Conservation (phyloP, 2,329 filamentous ascomycete genomes). For the Pezicula carpinea region DNA sequence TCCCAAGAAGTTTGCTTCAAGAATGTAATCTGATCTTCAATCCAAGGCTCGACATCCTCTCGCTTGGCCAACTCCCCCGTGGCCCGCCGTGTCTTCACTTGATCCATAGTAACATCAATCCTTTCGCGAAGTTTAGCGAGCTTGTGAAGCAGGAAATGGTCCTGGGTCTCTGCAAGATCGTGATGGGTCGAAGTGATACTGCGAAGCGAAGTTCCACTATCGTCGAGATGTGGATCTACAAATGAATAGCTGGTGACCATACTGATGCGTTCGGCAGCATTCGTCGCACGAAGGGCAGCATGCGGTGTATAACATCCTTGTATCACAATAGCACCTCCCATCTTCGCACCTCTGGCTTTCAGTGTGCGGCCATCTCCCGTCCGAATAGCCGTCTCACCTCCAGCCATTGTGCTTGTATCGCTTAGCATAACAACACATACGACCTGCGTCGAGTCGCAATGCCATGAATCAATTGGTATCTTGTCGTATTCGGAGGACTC, state of each 20-base stretch:
- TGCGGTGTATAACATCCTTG: slow-evolving; percentile 37
- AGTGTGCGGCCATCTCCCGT: slow-evolving; percentile 38
- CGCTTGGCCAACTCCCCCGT: neutral
- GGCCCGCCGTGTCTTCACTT: slow-evolving; percentile 3
- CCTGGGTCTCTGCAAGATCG: neutral
- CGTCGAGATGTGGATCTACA: slow-evolving; percentile 2
- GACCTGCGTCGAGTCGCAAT: slow-evolving; percentile 39
- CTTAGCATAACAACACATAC: slow-evolving; percentile 43
- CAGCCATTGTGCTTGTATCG: slow-evolving; percentile 37
- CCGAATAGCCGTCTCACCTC: slow-evolving; percentile 51
- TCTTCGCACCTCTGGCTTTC: slow-evolving; percentile 29
- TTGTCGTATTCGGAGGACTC: slow-evolving; percentile 1
- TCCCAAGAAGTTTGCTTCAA: slow-evolving; percentile 14
- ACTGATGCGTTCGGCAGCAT: slow-evolving; percentile 33
- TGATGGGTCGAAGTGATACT: slow-evolving; percentile 1
- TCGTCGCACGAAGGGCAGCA: slow-evolving; percentile 30
- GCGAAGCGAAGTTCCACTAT: slow-evolving; percentile 1
- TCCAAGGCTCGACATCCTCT: slow-evolving; percentile 9
- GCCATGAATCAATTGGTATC: slow-evolving; percentile 32
- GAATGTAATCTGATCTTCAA: slow-evolving; percentile 9
- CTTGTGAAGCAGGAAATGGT: slow-evolving; percentile 4
- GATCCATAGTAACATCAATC: slow-evolving; percentile 2
- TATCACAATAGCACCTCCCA: slow-evolving; percentile 30
- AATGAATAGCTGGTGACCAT: slow-evolving; percentile 33
- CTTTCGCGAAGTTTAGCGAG: slow-evolving; percentile 7